Evolutionary conservation across 371 early-diverging fungal species (phyloP).

Genomic region (Syncephalastrum racemosum): DNA sequence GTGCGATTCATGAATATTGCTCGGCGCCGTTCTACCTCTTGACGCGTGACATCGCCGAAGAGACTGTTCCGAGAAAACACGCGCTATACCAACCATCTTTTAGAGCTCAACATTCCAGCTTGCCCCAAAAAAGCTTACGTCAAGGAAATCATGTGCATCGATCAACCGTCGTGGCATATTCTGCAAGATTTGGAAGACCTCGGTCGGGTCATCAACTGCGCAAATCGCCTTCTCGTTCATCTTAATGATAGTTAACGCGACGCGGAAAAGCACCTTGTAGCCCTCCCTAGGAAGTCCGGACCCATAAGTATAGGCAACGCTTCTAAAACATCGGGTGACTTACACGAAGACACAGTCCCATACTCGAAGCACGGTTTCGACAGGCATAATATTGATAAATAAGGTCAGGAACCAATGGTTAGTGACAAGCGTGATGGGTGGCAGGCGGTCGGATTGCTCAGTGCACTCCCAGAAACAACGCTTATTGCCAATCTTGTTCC

Average conservation of each 20-base stretch:
- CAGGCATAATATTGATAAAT: slow-evolving; percentile 75
- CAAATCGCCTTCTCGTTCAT: slow-evolving; percentile 67
- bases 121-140: slow-evolving; percentile 28
- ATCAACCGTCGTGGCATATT: slow-evolving; percentile 66
- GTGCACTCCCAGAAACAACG: slow-evolving; percentile 49
- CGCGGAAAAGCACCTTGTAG: slow-evolving; percentile 70
- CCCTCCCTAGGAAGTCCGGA: slow-evolving; percentile 55
- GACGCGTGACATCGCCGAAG: slow-evolving; percentile 30
- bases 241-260: slow-evolving; percentile 72
- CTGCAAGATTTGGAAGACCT: slow-evolving; percentile 58
- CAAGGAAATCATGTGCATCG: slow-evolving; percentile 69
- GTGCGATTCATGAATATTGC: slow-evolving; percentile 33
- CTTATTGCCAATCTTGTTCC: slow-evolving; percentile 51
- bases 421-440: slow-evolving; percentile 71
- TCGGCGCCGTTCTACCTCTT: slow-evolving; percentile 48
- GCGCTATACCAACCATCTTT: too few species aligned
- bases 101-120: not conserved
- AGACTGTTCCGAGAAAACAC: not conserved
- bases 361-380: slow-evolving; percentile 72
- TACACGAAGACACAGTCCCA: slow-evolving; percentile 83
- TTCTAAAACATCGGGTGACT: slow-evolving; percentile 14
- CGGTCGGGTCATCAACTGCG: slow-evolving; percentile 56
- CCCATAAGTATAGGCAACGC: not conserved
- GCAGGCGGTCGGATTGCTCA: slow-evolving; percentile 50
- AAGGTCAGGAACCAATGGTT: slow-evolving; percentile 83